Conservation (phyloP, 164 flowering plant species). For the Hamamelis virginiana region DNA sequence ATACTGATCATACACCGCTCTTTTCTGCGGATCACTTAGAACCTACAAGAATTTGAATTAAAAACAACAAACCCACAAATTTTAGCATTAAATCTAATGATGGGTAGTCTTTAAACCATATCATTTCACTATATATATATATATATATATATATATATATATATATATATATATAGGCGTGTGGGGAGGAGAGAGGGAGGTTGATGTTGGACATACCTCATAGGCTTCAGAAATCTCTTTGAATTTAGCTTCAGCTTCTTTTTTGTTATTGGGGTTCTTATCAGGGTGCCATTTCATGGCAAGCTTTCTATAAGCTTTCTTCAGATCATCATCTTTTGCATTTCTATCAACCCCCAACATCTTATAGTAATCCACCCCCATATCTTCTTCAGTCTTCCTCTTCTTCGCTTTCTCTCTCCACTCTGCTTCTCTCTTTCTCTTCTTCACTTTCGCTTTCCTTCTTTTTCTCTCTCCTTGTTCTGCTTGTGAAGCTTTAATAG, state of each 20-base stretch:
- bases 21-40: conserved; percentile 57
- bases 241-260: conserved; percentile 71
- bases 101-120: too few relatives aligned
- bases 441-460: too few relatives aligned
- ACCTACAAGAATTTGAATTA: conserved; percentile 31
- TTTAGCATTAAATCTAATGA: too few relatives aligned
- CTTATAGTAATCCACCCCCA: conserved; percentile 78
- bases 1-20: conserved; percentile 58
- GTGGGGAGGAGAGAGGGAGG: neutral
- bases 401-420: neutral
- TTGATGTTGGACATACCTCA: conserved; percentile 32
- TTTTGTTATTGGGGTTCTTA: conserved; percentile 63
- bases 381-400: conserved; percentile 17
- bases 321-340: conserved; percentile 66
- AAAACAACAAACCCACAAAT: neutral
- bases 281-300: conserved; percentile 87
- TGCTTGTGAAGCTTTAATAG: too few relatives aligned
- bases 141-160: too few relatives aligned
- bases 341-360: conserved; percentile 49
- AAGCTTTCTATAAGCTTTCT: conserved; percentile 68
- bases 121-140: too few relatives aligned
- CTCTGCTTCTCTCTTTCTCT: neutral
- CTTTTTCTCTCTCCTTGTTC: neutral
- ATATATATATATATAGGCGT: too few relatives aligned
- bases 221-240: conserved; percentile 77